Conservation (phyloP, 2,329 filamentous ascomycete genomes). For the Alternaria novae-zelandiae region DNA sequence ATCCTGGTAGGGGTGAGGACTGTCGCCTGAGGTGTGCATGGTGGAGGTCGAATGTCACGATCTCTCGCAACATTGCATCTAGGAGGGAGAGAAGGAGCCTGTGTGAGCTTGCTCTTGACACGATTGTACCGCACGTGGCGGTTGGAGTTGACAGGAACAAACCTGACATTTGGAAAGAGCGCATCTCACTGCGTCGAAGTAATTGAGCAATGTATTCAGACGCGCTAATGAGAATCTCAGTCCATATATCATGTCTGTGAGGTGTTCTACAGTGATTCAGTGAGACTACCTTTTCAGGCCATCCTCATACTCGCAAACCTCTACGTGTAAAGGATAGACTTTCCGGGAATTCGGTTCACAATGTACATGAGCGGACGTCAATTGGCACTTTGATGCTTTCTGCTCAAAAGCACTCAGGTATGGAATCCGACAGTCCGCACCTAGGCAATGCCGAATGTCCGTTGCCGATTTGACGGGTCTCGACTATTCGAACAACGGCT, state of each 20-base stretch:
- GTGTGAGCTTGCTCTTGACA: conserved; percentile 10
- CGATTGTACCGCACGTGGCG: not conserved
- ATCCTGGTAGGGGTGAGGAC: conserved; percentile 35
- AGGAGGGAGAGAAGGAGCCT: conserved; percentile 12
- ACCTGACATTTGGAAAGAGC: not conserved
- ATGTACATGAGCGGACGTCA: not conserved
- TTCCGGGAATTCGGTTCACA: not conserved
- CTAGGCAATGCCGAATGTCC: not conserved
- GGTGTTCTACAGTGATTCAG: not conserved
- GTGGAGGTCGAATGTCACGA: conserved; percentile 7
- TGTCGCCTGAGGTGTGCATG: conserved; percentile 35
- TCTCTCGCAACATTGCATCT: not conserved
- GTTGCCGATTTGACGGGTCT: not conserved
- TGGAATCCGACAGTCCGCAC: not conserved
- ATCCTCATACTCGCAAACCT: not conserved
- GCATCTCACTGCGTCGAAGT: not conserved
- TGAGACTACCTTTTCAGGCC: not conserved
- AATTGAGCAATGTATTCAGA: not conserved
- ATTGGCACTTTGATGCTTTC: not conserved
- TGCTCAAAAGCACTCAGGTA: not conserved
- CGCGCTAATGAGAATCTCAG: not conserved
- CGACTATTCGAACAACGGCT: not conserved
- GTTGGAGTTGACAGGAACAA: not conserved
- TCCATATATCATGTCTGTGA: not conserved
- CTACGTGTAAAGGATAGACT: not conserved